A percentile compares a stretch with the other conserved stretches of the same genome.
phyloP scores from a whole-genome alignment of 441 rosid genomes.

The Gossypium laxum region DNA sequence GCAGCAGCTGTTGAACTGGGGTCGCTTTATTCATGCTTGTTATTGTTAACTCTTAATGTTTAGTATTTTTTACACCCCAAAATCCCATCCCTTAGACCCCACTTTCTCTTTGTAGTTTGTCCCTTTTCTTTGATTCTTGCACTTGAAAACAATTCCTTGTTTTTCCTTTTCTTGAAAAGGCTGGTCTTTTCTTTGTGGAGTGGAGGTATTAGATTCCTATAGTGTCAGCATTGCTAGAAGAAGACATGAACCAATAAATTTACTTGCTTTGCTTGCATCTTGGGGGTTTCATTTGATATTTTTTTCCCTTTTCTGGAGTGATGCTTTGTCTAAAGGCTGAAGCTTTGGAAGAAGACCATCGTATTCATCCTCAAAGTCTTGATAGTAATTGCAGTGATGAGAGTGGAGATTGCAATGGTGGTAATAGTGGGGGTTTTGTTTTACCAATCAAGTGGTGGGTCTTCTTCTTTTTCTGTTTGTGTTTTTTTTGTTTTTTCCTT shows the following conservation, averaged over 20 bases:
- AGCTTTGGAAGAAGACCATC: constrained; percentile 48
- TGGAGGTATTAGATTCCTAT: constrained; percentile 1
- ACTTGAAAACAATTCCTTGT: constrained; percentile 4
- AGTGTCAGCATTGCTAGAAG: background rate
- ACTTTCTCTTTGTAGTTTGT: constrained; percentile 5
- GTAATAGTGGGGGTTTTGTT: constrained; percentile 32
- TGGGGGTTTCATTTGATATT: background rate
- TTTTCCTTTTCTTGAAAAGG: background rate
- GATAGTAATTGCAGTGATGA: background rate
- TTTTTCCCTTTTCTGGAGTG: background rate
- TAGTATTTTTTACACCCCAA: background rate
- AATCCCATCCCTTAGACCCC: background rate
- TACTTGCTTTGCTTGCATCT: constrained; percentile 8
- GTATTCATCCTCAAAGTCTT: constrained; percentile 17
- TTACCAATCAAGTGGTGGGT: constrained; percentile 51
- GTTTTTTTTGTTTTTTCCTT: background rate
- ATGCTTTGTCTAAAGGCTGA: constrained; percentile 75
- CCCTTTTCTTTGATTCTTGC: background rate
- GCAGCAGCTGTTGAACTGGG: background rate
- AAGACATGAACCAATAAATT: constrained; percentile 2
- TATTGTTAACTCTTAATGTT: background rate
- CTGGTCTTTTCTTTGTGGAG: constrained; percentile 5
- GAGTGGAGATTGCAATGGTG: constrained; percentile 22
- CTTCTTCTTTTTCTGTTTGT: background rate
- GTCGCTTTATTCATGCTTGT: background rate